A percentile compares a stretch with the other conserved stretches of the same genome.
phyloP scores from a whole-genome alignment of 2,329 filamentous ascomycete species.

The Fusarium beomiforme region DNA sequence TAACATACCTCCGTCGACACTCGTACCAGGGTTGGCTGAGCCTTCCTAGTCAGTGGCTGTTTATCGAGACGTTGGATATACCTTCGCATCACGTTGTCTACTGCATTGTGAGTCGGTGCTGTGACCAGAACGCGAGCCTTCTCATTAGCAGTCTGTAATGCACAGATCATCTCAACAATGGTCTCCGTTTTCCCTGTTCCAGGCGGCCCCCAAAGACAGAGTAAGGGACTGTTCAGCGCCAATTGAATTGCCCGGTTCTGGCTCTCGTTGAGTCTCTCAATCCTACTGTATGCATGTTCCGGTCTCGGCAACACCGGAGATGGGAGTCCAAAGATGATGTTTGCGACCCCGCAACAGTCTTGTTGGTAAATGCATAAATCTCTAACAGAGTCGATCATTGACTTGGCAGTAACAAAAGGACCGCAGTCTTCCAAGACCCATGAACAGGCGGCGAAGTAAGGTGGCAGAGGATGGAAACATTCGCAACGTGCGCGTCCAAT shows the following conservation, averaged over 20 bases:
- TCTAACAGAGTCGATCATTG: constrained; percentile 51
- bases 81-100: constrained; percentile 54
- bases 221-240: constrained; percentile 46
- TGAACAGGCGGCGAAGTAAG: constrained; percentile 48
- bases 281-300: not conserved
- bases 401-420: constrained; percentile 53
- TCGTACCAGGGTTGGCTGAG: not conserved
- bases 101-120: constrained; percentile 57
- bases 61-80: constrained; percentile 37
- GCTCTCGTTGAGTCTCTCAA: constrained; percentile 19
- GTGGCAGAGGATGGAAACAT: constrained; percentile 52
- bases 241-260: constrained; percentile 26
- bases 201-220: constrained; percentile 56
- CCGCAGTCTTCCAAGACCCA: constrained; percentile 53
- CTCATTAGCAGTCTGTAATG: constrained; percentile 42
- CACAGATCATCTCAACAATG: constrained; percentile 50
- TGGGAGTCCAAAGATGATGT: not conserved
- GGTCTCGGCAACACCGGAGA: rapidly evolving
- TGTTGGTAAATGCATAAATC: constrained; percentile 44
- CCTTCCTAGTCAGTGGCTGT: not conserved
- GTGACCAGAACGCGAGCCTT: constrained; percentile 49
- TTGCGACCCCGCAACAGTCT: constrained; percentile 47
- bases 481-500: constrained; percentile 46
- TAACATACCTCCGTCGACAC: constrained; percentile 25
- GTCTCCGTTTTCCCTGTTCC: constrained; percentile 58